phyloP scores from a whole-genome alignment of 129 eudicot genomes.

The Gnaphalium uliginosum region DNA sequence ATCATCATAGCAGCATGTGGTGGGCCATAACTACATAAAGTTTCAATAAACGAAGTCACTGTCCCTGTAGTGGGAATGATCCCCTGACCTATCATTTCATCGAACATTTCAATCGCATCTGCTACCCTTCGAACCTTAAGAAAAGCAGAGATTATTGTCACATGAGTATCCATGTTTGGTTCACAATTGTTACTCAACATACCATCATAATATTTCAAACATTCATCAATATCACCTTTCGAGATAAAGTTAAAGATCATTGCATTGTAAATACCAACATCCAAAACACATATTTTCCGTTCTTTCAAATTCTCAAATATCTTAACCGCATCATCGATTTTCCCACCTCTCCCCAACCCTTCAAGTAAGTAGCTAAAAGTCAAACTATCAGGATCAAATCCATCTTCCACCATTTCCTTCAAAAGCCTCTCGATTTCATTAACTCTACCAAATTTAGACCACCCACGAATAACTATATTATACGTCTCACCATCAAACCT shows the following conservation, averaged over 20 bases:
- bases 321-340: conserved; percentile 61
- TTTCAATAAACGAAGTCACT: conserved; percentile 56
- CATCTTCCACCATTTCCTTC: conserved; percentile 73
- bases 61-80: conserved; percentile 66
- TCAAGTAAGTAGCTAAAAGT: conserved; percentile 66
- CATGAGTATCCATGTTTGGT: conserved; percentile 67
- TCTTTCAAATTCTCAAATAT: conserved; percentile 51
- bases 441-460: conserved; percentile 68
- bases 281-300: conserved; percentile 34
- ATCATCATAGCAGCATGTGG: conserved; percentile 92
- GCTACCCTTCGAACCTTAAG: conserved; percentile 74
- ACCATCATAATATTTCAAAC: conserved; percentile 55
- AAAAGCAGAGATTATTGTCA: conserved; percentile 47
- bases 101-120: conserved; percentile 83
- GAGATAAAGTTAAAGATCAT: conserved; percentile 63
- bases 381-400: conserved; percentile 62
- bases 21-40: conserved; percentile 78
- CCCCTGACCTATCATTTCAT: conserved; percentile 60
- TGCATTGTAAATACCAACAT: conserved; percentile 61
- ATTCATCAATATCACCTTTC: conserved; percentile 54
- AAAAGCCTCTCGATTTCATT: conserved; percentile 58
- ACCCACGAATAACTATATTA: conserved; percentile 60
- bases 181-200: conserved; percentile 53
- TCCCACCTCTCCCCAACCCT: conserved; percentile 82
- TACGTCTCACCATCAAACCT: conserved; percentile 41